These are phyloP conservation scores for Vigna radiata DNA, from an alignment of 306 rosid genomes.

Conservation along the genomic window DNA sequence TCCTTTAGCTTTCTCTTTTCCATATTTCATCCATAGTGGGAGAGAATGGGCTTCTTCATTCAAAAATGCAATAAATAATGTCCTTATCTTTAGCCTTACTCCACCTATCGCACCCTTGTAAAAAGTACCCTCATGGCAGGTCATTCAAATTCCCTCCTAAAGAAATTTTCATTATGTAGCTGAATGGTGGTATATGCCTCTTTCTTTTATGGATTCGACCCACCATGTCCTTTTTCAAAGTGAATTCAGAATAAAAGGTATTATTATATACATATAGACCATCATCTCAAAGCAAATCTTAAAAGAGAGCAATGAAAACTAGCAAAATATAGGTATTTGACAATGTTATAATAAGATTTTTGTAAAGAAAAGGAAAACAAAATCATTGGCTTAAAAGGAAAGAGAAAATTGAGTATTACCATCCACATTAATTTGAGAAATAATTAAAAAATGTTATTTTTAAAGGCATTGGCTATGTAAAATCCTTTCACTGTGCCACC, in stretches of 20 bases:
- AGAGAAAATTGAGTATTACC: conserved; percentile 40
- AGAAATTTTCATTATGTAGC: conserved; percentile 57
- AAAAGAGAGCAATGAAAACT: background rate
- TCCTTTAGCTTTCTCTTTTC: conserved; percentile 49
- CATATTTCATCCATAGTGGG: conserved; percentile 59
- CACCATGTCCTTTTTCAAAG: conserved; percentile 61
- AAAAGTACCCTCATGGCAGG: conserved; percentile 61
- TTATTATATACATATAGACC: background rate
- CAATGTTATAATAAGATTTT: conserved; percentile 1
- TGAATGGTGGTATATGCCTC: conserved; percentile 59
- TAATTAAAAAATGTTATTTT: conserved; percentile 7
- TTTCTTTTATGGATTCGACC: conserved; percentile 66
- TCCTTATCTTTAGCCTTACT: conserved; percentile 70
- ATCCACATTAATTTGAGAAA: conserved; percentile 27
- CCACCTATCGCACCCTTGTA: conserved; percentile 61
- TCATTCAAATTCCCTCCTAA: conserved; percentile 63
- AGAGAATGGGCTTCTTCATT: conserved; percentile 46
- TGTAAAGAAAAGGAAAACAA: conserved; percentile 12
- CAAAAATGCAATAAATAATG: conserved; percentile 61
- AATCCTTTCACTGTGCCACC: conserved; percentile 37
- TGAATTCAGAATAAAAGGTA: conserved; percentile 48
- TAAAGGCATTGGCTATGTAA: too few species aligned
- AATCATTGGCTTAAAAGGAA: conserved; percentile 36
- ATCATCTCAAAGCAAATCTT: conserved; percentile 28
- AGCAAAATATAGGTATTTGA: conserved; percentile 16